A percentile compares a stretch with the other conserved stretches of the same genome.
phyloP scores from a whole-genome alignment of 257 asterid species.

The Solanum bukasovii region DNA sequence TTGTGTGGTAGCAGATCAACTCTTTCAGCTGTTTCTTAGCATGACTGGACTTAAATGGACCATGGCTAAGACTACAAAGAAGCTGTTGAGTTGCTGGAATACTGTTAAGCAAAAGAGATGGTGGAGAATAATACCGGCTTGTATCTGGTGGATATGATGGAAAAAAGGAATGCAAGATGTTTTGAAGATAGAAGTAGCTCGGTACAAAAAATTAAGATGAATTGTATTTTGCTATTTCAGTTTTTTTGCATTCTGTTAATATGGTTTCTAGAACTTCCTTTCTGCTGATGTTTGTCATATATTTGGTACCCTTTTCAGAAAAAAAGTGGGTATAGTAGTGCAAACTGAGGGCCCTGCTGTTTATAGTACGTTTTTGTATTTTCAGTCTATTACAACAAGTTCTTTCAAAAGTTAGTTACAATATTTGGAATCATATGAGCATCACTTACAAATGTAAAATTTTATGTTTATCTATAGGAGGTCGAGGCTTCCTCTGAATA shows the following conservation, averaged over 20 bases:
- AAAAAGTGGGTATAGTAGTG: neutral
- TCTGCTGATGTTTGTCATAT: neutral
- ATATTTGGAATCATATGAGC: neutral
- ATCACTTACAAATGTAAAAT: neutral
- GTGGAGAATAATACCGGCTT: neutral
- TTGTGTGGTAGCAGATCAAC: neutral
- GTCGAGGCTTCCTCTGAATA: constrained; percentile 58
- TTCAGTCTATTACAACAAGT: neutral
- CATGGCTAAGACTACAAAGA: neutral
- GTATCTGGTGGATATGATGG: neutral
- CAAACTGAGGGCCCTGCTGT: neutral
- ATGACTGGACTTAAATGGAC: neutral
- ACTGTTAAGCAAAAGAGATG: neutral
- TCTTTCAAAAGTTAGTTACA: neutral
- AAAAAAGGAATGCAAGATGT: neutral
- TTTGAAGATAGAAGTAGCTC: neutral
- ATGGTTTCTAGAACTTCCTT: neutral
- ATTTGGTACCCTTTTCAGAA: neutral
- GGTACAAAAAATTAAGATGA: neutral
- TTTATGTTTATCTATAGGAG: constrained; percentile 41
- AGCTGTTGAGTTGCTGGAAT: neutral
- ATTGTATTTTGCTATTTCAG: neutral
- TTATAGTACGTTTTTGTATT: neutral
- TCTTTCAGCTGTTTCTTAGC: neutral
- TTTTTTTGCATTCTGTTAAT: neutral